Evolutionary conservation across 2,329 filamentous ascomycete species (phyloP).

Genomic region (Cladosporium colombiae): DNA sequence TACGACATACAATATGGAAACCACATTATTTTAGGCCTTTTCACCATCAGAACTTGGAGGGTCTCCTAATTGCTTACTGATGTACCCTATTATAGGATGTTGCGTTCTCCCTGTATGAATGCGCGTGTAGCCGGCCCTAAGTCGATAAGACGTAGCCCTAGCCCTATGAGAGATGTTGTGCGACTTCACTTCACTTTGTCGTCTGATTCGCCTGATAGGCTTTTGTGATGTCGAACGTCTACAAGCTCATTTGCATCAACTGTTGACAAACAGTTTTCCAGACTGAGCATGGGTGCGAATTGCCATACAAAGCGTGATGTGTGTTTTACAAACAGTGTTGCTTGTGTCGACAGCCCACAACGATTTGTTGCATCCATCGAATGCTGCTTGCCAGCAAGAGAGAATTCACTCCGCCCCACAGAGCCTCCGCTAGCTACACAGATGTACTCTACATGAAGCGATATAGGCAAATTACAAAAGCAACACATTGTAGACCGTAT

Average conservation of each 20-base stretch:
- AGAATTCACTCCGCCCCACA: not conserved
- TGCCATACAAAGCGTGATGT: not conserved
- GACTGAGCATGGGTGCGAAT: not conserved
- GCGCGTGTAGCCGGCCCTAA: not conserved
- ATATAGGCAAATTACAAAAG: constrained; percentile 1
- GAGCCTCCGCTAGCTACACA: not conserved
- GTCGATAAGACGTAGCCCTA: not conserved
- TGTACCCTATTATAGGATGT: not conserved
- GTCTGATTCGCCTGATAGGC: not conserved
- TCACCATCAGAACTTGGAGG: not conserved
- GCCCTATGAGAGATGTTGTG: not conserved
- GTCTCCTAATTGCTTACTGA: not conserved
- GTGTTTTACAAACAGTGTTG: not conserved
- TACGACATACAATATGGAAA: not conserved
- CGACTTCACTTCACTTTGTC: not conserved
- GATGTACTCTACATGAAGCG: not conserved
- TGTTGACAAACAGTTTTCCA: not conserved
- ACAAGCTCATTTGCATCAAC: not conserved
- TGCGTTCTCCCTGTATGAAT: no score
- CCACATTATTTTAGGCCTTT: not conserved
- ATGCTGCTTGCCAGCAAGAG: not conserved
- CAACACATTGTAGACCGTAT: not conserved
- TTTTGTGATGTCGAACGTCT: not conserved
- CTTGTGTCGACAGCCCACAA: not conserved
- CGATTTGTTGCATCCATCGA: not conserved